Base-by-base conservation (phyloP, 2,329 filamentous ascomycete genomes). In the Domatiomyces globalis region DNA sequence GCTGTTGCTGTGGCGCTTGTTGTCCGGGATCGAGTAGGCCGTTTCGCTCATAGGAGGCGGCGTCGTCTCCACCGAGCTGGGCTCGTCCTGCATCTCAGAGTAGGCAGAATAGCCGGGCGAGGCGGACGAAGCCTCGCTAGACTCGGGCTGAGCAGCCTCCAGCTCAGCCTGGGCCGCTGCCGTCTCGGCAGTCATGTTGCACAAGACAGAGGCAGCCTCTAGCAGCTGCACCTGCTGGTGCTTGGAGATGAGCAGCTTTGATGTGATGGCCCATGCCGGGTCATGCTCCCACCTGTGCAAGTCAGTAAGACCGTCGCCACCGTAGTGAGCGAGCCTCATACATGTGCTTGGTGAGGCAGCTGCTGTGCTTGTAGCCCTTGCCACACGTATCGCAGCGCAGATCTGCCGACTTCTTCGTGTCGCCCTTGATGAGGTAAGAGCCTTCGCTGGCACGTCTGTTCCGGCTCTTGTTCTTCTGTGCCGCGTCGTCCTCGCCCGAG, bases 331-430 rank as follows among this genome's bases (percentile, higher is more conserved):
- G 17, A 20, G 22, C 22, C 77, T 95, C 92, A 80, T 83, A 96
- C 92, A 95, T 84, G 83, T 98, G 92, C 81, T 96, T 98, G 69
- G 87, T 94, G 77, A 98, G 81, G 81, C 92, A 98, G 76, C 92
- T 96, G 81, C 89, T 94, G 79, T 98, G 92, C 82, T 98, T 98
- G 81, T 98, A 98, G 73, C 88, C 88, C 79, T 98, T 98, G 71
- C 90, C 90, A 76, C 92, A 98, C 72, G 89, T 90, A 67, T 95
- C 87, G 75, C 92, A 98, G 71, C 85, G 87, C 67, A 98, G 80
- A 69, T 96, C 90, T 64, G 83, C 81, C 64, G 80, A 85, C 69
- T 80, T 78, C 72, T 87, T 89, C 73, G 81, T 83, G 63, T 90
- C 85, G 61, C 84, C 83, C 70, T 92, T 94, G 63, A 77, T 73